Conservation (phyloP, 768 basidiomycete species). For the Gautieria morchelliformis region DNA sequence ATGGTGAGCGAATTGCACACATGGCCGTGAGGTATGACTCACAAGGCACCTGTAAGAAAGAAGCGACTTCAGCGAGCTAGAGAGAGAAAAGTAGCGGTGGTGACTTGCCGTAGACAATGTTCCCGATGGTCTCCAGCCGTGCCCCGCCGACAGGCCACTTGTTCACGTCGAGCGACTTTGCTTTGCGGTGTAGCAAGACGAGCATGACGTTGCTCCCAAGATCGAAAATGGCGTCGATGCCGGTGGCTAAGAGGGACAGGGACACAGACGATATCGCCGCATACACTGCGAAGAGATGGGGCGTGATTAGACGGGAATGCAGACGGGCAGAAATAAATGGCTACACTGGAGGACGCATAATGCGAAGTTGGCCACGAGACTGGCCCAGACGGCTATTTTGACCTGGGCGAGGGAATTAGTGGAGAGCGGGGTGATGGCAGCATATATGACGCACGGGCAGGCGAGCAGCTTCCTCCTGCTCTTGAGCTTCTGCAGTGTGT, state of each 20-base stretch:
- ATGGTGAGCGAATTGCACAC: constrained; percentile 3
- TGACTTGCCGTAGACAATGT: constrained; percentile 67
- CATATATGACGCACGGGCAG: constrained; percentile 40
- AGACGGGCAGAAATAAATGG: constrained; percentile 6
- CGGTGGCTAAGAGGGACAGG: constrained; percentile 81
- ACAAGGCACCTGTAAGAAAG: neutral
- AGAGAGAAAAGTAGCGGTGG: neutral
- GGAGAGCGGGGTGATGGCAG: neutral
- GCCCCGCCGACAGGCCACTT: constrained; percentile 91
- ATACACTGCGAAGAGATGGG: constrained; percentile 50
- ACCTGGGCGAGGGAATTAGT: constrained; percentile 39
- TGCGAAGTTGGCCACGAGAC: constrained; percentile 64
- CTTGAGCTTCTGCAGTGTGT: constrained; percentile 73
- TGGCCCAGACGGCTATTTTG: constrained; percentile 80
- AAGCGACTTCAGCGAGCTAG: neutral
- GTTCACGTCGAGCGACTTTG: constrained; percentile 59
- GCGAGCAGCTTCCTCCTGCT: constrained; percentile 56
- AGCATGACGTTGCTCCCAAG: constrained; percentile 77
- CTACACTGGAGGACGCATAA: constrained; percentile 68
- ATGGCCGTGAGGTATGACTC: neutral
- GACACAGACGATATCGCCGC: constrained; percentile 81
- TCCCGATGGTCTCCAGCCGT: constrained; percentile 84
- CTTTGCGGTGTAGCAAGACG: constrained; percentile 69
- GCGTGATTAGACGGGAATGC: neutral
- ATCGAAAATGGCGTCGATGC: constrained; percentile 81